Evolutionary conservation across 495 filamentous ascomycete genomes (phyloP), one percentile per base, ranked within the genome.

Genomic region (Cercophora samala): DNA sequence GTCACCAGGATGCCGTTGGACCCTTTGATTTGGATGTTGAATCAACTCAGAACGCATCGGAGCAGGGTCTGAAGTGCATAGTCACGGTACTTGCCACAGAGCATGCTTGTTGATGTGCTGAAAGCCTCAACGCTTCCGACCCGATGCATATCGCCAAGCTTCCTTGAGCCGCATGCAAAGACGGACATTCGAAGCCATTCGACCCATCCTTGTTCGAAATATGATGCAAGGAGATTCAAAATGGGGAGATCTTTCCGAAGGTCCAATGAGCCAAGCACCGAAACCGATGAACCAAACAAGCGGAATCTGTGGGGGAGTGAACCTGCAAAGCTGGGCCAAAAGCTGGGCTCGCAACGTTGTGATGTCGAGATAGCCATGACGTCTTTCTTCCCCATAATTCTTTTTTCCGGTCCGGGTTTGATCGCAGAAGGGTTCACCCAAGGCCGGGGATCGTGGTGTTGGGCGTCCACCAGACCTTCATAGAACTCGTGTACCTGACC

Each of bases 371-470:
- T 6, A 29, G 15, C 58, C 1, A 60, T 60, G 58, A 60, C 58
- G 58, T 29, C 22, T 29, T 8, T 60, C 23, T 29, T 19, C 17
- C 21, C 29, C n/a, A 42, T 19, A 19, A n/a, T n/a, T 29, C n/a
- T 9, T 23, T 25, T 62, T 24, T 3, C 18, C 32, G 24, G 3
- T 9, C 22, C 53, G n/a, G 4, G 17, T 56, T 1, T 6, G 53
- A 56, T 56, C 53, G 53, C 22, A 56, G 53, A 56, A 56, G 37
- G 37, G 18, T 19, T 56, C n/a, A 56, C 3, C 53, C 2, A 62
- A 62, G 60, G 18, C 60, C 29, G 26, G 60, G 60, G 60, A 62
- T 62, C 60, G 60, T 29, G 60, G 60, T 62, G 0, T 62, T 1
- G 5, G 13, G 53, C 18, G 18, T 18, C 53, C 22, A 18, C 22